These are phyloP conservation scores for Aspergillus awamori DNA, from an alignment of 2,329 filamentous ascomycete genomes.

Conservation along the genomic window DNA sequence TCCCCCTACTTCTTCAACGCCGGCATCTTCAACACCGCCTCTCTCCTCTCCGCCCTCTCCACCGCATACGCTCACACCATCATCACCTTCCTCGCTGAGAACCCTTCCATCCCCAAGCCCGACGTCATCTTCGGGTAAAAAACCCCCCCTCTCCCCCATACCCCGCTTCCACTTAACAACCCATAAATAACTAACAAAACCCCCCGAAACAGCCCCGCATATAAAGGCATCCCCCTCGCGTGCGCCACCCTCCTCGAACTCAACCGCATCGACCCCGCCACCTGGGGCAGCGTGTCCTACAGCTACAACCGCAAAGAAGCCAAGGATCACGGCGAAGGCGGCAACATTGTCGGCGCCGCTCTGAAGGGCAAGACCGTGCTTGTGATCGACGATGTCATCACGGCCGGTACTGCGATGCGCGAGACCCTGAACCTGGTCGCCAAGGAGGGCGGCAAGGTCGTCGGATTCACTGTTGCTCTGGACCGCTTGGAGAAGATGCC, in stretches of 20 bases:
- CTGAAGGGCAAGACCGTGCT: slow-evolving; percentile 84
- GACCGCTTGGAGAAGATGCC: slow-evolving; percentile 40
- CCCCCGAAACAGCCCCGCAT: slow-evolving; percentile 64
- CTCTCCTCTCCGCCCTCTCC: slow-evolving; percentile 75
- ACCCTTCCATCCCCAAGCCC: slow-evolving; percentile 55
- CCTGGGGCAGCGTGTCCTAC: slow-evolving; percentile 74
- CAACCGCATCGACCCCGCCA: slow-evolving; percentile 63
- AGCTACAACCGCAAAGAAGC: slow-evolving; percentile 95
- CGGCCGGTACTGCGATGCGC: slow-evolving; percentile 88
- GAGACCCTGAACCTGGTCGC: slow-evolving; percentile 90
- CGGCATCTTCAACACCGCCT: slow-evolving; percentile 81
- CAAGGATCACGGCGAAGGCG: slow-evolving; percentile 94
- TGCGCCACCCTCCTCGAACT: slow-evolving; percentile 76
- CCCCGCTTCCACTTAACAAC: neutral
- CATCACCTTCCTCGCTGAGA: slow-evolving; percentile 38
- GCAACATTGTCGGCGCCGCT: slow-evolving; percentile 84
- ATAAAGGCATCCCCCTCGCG: slow-evolving; percentile 95
- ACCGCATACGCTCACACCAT: slow-evolving; percentile 71
- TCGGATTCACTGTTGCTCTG: slow-evolving; percentile 84
- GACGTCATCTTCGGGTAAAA: slow-evolving; percentile 79
- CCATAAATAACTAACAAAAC: neutral
- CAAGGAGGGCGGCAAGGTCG: slow-evolving; percentile 79
- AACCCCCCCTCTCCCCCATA: neutral
- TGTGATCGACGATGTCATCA: slow-evolving; percentile 96
- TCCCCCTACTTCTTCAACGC: slow-evolving; percentile 99